Base-by-base conservation (phyloP, 805 yeast species). In the Spathaspora boniae region DNA sequence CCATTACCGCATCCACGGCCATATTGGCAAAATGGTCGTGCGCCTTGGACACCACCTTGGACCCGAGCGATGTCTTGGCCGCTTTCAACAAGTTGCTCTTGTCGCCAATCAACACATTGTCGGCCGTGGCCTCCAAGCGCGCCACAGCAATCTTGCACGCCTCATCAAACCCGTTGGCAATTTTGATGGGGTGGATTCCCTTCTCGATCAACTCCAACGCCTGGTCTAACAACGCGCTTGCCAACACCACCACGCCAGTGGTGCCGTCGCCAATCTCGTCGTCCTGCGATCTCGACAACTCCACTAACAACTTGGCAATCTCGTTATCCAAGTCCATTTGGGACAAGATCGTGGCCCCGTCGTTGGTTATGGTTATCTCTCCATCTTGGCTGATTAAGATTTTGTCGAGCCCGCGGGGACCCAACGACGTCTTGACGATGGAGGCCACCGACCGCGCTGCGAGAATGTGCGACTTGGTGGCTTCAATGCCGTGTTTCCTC, bases 241-340 rank as follows among this genome's bases (percentile, higher is more conserved):
- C 98, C 34, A 93, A 69, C 2, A 93, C 98, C 36, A 93, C 98
- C 19, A 93, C 99, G 56, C 98, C 98, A 4, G 99, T 93, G 19
- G 99, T 93, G 55, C 98, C 98, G 60, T 91, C 98, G 38, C 98
- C 98, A 57, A 91, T 87, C 65, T 91, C 98, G 58, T 93, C 96
- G 61, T 91, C 98, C 70, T 91, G 98, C 18, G 96, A 86, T 59
- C 78, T 85, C 20, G 96, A 84, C 46, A 93, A 74, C 64, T 94
- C 96, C 14, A 93, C 99, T 54, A 93, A 69, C 42, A 93, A 71
- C 63, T 93, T 93, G 47, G 98, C 99, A 50, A 93, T 88, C 65
- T 93, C 95, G 60, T 85, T 89, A 48, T 88, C 95, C 45, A 93
- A 72, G 59, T 93, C 95, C 96, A 93, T 93, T 58, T 88, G 96